Conservation (phyloP, 108 stramenopile genomes). For the Cyclotella choctawhatcheeana region DNA sequence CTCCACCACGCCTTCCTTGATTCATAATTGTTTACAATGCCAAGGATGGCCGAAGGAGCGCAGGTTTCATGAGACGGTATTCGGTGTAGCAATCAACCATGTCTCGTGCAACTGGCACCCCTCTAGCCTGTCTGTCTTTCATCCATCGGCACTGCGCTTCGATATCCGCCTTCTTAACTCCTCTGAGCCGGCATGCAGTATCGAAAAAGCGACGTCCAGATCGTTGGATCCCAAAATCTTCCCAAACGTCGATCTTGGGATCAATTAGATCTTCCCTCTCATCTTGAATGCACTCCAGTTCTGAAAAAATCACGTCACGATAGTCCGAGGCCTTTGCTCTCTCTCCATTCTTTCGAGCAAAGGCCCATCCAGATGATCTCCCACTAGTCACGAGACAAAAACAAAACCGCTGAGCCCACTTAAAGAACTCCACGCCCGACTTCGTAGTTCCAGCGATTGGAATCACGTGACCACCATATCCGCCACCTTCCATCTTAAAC, state of each 20-base stretch:
- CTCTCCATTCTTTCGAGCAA: slow-evolving; percentile 2
- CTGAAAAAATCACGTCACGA: slow-evolving; percentile 1
- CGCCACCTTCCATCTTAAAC: slow-evolving; percentile 17
- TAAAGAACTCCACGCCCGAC: slow-evolving; percentile 19
- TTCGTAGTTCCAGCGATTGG: slow-evolving; percentile 27
- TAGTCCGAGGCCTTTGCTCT: slow-evolving; percentile 14
- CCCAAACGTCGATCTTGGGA: slow-evolving; percentile 14
- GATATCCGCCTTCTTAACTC: background rate
- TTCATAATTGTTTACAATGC: background rate
- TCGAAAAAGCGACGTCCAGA: slow-evolving; percentile 8
- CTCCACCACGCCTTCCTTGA: background rate
- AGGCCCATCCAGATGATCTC: slow-evolving; percentile 18
- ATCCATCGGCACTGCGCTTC: slow-evolving; percentile 21
- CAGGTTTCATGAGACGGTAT: slow-evolving; percentile 7
- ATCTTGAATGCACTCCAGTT: slow-evolving; percentile 15
- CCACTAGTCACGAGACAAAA: background rate
- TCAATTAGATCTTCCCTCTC: slow-evolving; percentile 11
- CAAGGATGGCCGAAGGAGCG: slow-evolving; percentile 1
- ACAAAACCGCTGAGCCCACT: slow-evolving; percentile 18
- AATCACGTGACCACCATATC: slow-evolving; percentile 9
- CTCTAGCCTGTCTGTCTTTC: slow-evolving; percentile 5
- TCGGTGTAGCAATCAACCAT: slow-evolving; percentile 19
- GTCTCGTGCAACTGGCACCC: background rate
- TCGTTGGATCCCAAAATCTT: slow-evolving; percentile 23
- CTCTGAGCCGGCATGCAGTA: background rate